Evolutionary conservation across 768 basidiomycete genomes (phyloP).

Genomic region (Lactifluus pinguis): DNA sequence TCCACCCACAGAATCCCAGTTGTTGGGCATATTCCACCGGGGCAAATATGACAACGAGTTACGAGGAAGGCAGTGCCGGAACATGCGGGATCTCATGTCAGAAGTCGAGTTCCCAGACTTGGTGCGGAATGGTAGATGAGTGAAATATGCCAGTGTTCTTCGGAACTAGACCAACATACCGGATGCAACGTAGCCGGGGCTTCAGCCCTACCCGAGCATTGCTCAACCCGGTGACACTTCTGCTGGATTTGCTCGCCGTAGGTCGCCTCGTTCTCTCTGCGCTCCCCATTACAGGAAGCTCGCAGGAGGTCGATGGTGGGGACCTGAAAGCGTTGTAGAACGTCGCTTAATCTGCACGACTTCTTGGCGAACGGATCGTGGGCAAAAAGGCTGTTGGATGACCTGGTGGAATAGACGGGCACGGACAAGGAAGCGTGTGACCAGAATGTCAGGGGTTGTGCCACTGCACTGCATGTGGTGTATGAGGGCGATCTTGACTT

Average conservation of each 20-base stretch:
- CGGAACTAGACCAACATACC: constrained; percentile 10
- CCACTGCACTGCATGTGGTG: constrained; percentile 1
- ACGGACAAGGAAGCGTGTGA: constrained; percentile 14
- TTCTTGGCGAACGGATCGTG: constrained; percentile 6
- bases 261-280: constrained; percentile 5
- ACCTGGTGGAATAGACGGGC: not conserved
- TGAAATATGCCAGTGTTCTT: constrained; percentile 3
- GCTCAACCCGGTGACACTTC: constrained; percentile 18
- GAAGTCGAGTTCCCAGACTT: not conserved
- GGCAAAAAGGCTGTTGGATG: constrained; percentile 3
- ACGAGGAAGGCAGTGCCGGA: constrained; percentile 18
- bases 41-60: not conserved
- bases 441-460: not conserved
- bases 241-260: constrained; percentile 18
- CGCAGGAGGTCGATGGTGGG: constrained; percentile 5
- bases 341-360: constrained; percentile 17
- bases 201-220: constrained; percentile 8
- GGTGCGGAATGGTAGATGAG: not conserved
- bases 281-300: not conserved
- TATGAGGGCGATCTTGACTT: constrained; percentile 8
- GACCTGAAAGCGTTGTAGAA: constrained; percentile 15
- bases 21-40: not conserved
- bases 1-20: constrained; percentile 1
- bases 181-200: constrained; percentile 15
- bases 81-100: constrained; percentile 7